These are phyloP conservation scores for Leccinum subgranulosum DNA, from an alignment of 768 basidiomycete genomes.

Conservation along the genomic window DNA sequence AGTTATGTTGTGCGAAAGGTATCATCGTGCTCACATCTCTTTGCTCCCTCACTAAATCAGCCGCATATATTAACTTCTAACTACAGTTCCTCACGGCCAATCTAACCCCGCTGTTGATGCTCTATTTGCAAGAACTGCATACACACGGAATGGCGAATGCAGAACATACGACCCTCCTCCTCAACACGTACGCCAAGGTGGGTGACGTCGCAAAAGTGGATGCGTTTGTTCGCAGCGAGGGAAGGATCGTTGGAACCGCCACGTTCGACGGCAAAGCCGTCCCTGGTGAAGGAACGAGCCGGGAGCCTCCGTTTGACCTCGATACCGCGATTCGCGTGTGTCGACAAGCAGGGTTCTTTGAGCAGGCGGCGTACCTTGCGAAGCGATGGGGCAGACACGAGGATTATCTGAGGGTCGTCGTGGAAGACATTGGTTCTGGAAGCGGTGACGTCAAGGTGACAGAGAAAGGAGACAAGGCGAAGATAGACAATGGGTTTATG, in stretches of 20 bases:
- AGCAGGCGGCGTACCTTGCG: conserved; percentile 92
- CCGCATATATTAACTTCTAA: conserved; percentile 4
- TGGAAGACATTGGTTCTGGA: conserved; percentile 73
- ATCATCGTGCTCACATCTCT: not conserved
- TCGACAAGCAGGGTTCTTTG: conserved; percentile 93
- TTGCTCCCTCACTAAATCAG: not conserved
- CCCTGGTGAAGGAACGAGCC: conserved; percentile 40
- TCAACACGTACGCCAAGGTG: conserved; percentile 97
- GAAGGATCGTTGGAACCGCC: conserved; percentile 38
- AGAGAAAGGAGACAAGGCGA: conserved; percentile 35
- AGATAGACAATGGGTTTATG: conserved; percentile 39
- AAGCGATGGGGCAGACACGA: conserved; percentile 89
- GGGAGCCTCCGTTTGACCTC: conserved; percentile 91
- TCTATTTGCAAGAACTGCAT: conserved; percentile 95
- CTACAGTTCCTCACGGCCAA: conserved; percentile 92
- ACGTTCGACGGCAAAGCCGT: conserved; percentile 16
- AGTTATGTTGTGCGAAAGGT: conserved; percentile 98
- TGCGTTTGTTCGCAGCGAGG: conserved; percentile 88
- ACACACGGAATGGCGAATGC: conserved; percentile 86
- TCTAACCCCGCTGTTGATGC: conserved; percentile 90
- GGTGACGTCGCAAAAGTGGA: conserved; percentile 88
- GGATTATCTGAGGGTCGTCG: conserved; percentile 89
- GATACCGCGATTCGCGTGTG: conserved; percentile 97
- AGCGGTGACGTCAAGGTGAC: conserved; percentile 2
- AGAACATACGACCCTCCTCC: conserved; percentile 93